Base-by-base conservation (phyloP, 2,329 filamentous ascomycete genomes). In the Hypocreales sp. region DNA sequence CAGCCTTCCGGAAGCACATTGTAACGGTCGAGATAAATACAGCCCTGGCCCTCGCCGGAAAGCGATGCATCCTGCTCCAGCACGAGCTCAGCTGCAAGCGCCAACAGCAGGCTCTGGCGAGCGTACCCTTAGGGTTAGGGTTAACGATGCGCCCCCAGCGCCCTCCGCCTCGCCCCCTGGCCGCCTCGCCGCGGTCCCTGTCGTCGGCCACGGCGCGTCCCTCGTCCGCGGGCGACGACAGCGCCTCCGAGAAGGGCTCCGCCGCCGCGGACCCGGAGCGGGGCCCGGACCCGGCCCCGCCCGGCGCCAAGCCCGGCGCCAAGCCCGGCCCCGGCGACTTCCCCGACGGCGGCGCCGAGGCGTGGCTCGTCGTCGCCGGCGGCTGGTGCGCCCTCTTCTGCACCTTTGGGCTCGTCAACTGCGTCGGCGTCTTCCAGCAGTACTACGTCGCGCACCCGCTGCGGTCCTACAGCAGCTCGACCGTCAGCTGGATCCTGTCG, bases 401-500 rank as follows among this genome's bases (percentile, higher is more conserved):
- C 37, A 60, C 53, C 3, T 61, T 60, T 38, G 58, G 57, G 1
- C 35, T 59, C 16, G 34, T 60, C 30, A 61, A 61, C 40, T 58
- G 36, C 31, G 44, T 60, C 7, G 69, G 69, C 4, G 56, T 71
- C 6, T 74, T 74, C 39, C 64, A 73, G 44, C 53, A 59, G 22
- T 72, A 73, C 44, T 76, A 74, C 35, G 48, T 67, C 31, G 40
- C 40, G 6, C 52, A 58, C 9, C 58, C 61, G 16, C 46, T 76
- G 15, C 47, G 35, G 9, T 28, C 56, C 4, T 64, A 68, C 34
- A 55, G 56, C 3, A 46, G 60, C 5, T 67, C 62, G 29, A 55
- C 60, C 1, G 54, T 75, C 19, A 58, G 67, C 27, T 76, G 72
- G 71, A 73, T 76, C 36, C 52, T 62, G 8, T 67, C 67, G 5